Conservation (phyloP, 352 stramenopile species). For the Phytophthora gonapodyides region DNA sequence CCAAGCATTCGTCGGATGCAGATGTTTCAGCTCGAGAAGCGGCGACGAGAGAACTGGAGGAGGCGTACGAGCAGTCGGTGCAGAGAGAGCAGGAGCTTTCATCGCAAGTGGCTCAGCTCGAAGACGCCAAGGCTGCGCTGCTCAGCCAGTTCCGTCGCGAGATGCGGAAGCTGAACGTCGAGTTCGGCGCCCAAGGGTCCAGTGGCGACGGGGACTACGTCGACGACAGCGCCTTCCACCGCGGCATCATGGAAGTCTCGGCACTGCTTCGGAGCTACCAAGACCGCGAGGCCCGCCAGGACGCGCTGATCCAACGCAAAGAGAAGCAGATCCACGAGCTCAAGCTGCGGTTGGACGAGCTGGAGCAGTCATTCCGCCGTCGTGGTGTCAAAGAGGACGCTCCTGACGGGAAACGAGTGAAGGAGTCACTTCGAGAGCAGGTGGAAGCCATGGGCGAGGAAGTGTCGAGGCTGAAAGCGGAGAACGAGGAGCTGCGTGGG, state of each 20-base stretch:
- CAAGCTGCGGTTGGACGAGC: constrained; percentile 34
- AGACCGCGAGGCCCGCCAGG: constrained; percentile 47
- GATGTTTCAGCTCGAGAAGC: constrained; percentile 20
- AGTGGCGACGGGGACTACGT: constrained; percentile 10
- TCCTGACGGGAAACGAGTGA: constrained; percentile 4
- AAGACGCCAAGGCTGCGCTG: constrained; percentile 44
- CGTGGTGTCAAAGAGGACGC: constrained; percentile 20
- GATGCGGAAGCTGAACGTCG: constrained; percentile 48
- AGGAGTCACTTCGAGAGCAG: constrained; percentile 34
- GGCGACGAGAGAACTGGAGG: constrained; percentile 32
- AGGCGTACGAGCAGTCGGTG: constrained; percentile 37
- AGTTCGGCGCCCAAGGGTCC: constrained; percentile 22
- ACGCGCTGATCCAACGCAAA: constrained; percentile 49
- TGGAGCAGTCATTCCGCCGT: constrained; percentile 24
- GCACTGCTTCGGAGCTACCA: constrained; percentile 48
- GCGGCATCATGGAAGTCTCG: constrained; percentile 40
- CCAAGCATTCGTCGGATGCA: constrained; percentile 22
- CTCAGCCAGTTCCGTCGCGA: constrained; percentile 45
- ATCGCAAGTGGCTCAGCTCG: constrained; percentile 42
- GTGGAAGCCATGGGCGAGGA: constrained; percentile 41
- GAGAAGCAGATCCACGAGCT: constrained; percentile 51
- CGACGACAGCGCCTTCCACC: constrained; percentile 33
- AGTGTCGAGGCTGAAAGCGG: constrained; percentile 54
- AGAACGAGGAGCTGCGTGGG: constrained; percentile 55
- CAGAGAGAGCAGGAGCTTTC: constrained; percentile 38